Evolutionary conservation across 495 filamentous ascomycete genomes (phyloP), one percentile per base, ranked within the genome.

Genomic region (Clavariopsis aquatica): DNA sequence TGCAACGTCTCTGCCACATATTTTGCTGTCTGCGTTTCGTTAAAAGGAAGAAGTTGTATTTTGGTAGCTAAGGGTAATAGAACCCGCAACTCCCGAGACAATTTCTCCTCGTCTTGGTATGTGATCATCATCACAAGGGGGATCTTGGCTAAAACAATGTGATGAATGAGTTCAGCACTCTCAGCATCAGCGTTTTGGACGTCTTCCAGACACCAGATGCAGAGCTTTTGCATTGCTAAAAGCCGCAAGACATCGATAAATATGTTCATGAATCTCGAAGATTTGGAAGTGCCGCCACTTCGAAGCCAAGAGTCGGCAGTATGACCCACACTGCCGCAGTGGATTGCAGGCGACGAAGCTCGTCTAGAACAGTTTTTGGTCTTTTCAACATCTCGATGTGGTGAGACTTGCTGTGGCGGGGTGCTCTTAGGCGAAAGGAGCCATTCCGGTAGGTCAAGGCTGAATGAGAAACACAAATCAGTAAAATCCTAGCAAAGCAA

Each of bases 151-250:
- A 78, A 76, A 19, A 95, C 82, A 43, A 95, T 88, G 66, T 88
- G 86, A 55, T 84, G 80, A 24, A 96, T 85, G 60, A 96, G 77
- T 49, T 96, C 90, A 38, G 91, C 75, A 4, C 88, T 92, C 69
- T 96, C 92, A 49, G 89, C 84, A 69, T 96, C 92, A 19, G 91
- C 90, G 71, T 88, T 91, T 68, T 96, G 91, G 19, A 95, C 78
- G 72, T 96, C 92, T 70, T 96, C 92, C 6, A 96, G 76, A 65
- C 86, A 91, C 38, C 95, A 83, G 69, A 88, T 91, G 36, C 96
- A 90, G 71, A 95, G 83, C 68, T 88, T 90, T 65, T 87, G 86
- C 3, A 85, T 81, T 1, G 89, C 87, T 41, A 96, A 82, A 26
- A 91, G 84, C 49, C 89, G 82, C 53, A 96, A 71, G n/a, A 95